Conservation (phyloP, 495 filamentous ascomycete species). For the Rostrohypoxylon terebratum region DNA sequence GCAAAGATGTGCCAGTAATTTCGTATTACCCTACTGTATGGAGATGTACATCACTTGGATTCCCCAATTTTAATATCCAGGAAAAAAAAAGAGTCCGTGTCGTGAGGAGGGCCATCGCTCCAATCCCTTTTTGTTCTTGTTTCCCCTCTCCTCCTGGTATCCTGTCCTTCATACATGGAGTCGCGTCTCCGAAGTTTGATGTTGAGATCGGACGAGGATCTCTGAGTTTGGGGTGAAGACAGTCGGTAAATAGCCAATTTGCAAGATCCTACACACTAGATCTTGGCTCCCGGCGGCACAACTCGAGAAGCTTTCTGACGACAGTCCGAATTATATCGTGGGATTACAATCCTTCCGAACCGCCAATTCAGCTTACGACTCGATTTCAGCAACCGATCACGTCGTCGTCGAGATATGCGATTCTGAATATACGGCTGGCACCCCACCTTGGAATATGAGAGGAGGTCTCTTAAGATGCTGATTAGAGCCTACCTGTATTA, state of each 20-base stretch:
- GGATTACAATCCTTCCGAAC: conserved; percentile 10
- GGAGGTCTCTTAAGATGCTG: conserved; percentile 33
- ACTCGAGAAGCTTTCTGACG: conserved; percentile 17
- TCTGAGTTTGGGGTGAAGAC: conserved; percentile 29
- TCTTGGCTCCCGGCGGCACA: conserved; percentile 21
- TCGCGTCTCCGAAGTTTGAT: conserved; percentile 27
- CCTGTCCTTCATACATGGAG: conserved; percentile 29
- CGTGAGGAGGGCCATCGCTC: conserved; percentile 38
- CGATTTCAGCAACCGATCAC: conserved; percentile 2
- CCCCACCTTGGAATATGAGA: conserved; percentile 31
- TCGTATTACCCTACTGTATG: conserved; percentile 44
- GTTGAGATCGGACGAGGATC: conserved; percentile 38
- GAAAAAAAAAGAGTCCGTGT: conserved; percentile 45
- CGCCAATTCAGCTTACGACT: conserved; percentile 25
- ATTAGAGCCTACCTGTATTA: conserved; percentile 23
- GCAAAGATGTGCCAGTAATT: conserved; percentile 33
- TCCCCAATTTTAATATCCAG: conserved; percentile 49
- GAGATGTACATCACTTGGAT: conserved; percentile 36
- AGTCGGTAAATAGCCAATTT: conserved; percentile 14
- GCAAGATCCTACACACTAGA: conserved; percentile 11
- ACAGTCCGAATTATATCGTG: conserved; percentile 19
- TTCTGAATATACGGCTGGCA: conserved; percentile 23
- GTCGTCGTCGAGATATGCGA: conserved; percentile 12
- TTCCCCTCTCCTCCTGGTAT: conserved; percentile 28
- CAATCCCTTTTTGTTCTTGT: conserved; percentile 43